Base-by-base conservation (phyloP, 805 yeast genomes). In the Cyberlindnera maritima region DNA sequence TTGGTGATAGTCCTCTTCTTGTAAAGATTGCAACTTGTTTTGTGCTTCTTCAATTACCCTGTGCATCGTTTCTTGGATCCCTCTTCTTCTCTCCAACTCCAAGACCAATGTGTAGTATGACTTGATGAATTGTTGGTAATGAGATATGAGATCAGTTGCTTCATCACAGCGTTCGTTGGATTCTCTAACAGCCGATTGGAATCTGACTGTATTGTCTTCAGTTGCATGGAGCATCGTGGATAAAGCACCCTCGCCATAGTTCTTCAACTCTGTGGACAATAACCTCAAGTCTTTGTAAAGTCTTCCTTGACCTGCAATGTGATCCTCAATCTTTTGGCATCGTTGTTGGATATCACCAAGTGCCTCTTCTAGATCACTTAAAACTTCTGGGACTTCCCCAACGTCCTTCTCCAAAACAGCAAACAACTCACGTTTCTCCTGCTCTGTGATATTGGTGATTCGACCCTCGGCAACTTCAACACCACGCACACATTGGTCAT, bases 401-500 rank as follows among this genome's bases (percentile, higher is more conserved):
- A 75, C 69, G 57, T 83, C 91, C 39, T 70, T 71, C 17, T 65
- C 64, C 3, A 85, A 66, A 2, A 83, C 78, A 2, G 68, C 62
- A 15, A 72, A 62, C 13, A 79, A 60, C 54, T 77, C 74, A 23
- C 55, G 43, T 48, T 67, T 67, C 44, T 69, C 73, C 1, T 48
- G 56, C 7, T 49, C 59, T 3, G 61, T 46, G 13, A 54, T 45
- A 12, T 34, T 19, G 0, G 63, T 58, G n/a, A 67, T 60, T 19
- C 62, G 57, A n/a, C 75, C 64, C 7, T 69, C 50, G 0, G 41
- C 40, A 14, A 68, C 54, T 4, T 66, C 65, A 3, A 68, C 58
- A 10, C 79, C 85, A 50, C 76, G 67, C 12, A 68, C 56, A 55
- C 96, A 86, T 60, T 87, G 89, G 63, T 90, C 97, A 57, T 82